Evolutionary conservation across 257 asterid genomes (phyloP).

Genomic region (Phtheirospermum japonicum): DNA sequence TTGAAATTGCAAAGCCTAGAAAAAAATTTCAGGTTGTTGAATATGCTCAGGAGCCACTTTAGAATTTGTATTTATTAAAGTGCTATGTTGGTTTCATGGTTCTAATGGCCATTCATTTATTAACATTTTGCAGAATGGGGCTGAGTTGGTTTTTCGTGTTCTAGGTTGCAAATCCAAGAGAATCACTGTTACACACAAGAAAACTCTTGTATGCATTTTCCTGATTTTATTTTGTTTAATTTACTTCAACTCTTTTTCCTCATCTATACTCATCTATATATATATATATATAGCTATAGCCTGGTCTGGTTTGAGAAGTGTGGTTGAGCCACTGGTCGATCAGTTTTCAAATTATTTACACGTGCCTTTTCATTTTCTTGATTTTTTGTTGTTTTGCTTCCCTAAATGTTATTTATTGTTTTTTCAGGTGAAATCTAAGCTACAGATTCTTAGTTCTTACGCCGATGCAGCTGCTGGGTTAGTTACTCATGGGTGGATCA

Average conservation of each 20-base stretch:
- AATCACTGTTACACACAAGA: conserved; percentile 93
- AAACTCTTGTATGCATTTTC: conserved; percentile 72
- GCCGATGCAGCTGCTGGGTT: conserved; percentile 85
- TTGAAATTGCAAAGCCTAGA: conserved; percentile 88
- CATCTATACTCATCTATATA: not conserved
- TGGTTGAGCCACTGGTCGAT: not conserved
- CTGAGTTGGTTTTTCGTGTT: conserved; percentile 79
- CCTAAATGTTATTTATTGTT: conserved; percentile 5
- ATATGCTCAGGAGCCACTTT: conserved; percentile 20
- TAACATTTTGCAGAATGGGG: conserved; percentile 68
- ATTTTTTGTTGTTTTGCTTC: not conserved
- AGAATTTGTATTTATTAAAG: conserved; percentile 20
- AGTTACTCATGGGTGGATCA: conserved; percentile 95
- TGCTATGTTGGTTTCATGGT: conserved; percentile 5
- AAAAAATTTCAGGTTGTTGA: conserved; percentile 84
- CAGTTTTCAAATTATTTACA: conserved; percentile 2
- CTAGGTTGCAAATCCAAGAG: conserved; percentile 98
- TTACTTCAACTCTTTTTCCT: conserved; percentile 9
- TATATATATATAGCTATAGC: not conserved
- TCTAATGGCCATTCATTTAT: conserved; percentile 17
- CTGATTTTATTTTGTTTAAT: conserved; percentile 25
- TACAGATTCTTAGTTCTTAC: conserved; percentile 67
- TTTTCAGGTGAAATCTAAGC: conserved; percentile 84
- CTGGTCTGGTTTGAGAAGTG: not conserved
- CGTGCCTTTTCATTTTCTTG: not conserved